Conservation (phyloP, 169 alveolate genomes). For the Amoebophrya sp. region DNA sequence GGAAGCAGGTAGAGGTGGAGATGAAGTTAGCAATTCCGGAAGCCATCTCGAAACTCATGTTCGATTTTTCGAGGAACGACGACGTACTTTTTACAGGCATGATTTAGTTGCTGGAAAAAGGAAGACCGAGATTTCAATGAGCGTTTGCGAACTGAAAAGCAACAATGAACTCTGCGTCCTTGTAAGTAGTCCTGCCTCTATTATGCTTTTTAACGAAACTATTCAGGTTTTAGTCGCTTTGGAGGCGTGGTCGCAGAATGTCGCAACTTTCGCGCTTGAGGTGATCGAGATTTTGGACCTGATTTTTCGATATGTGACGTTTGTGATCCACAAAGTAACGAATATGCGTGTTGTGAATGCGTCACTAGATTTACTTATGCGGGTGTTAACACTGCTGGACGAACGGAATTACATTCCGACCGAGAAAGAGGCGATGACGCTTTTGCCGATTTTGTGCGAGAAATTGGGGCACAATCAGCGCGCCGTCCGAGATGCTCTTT, state of each 20-base stretch:
- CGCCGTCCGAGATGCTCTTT: neutral
- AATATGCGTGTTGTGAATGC: neutral
- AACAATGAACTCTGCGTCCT: too few species aligned
- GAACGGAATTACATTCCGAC: neutral
- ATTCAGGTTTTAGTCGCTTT: neutral
- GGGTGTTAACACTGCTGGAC: neutral
- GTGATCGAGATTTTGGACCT: neutral
- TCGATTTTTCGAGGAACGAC: neutral
- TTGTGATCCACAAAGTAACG: neutral
- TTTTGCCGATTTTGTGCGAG: neutral
- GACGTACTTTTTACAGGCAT: too few species aligned
- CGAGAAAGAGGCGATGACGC: neutral
- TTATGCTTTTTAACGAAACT: too few species aligned
- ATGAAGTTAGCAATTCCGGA: neutral
- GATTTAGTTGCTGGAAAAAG: too few species aligned
- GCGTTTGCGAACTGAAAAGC: too few species aligned
- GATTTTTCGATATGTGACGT: neutral
- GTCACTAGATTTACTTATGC: neutral
- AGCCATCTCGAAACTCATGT: neutral
- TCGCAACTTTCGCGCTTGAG: neutral
- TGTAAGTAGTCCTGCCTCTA: too few species aligned
- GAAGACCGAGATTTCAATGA: too few species aligned
- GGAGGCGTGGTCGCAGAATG: neutral
- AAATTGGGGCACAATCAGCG: neutral
- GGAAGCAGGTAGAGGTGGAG: neutral